A percentile compares a stretch with the other conserved stretches of the same genome.
phyloP scores from a whole-genome alignment of 169 alveolate species.

The Theileria luwenshuni region DNA sequence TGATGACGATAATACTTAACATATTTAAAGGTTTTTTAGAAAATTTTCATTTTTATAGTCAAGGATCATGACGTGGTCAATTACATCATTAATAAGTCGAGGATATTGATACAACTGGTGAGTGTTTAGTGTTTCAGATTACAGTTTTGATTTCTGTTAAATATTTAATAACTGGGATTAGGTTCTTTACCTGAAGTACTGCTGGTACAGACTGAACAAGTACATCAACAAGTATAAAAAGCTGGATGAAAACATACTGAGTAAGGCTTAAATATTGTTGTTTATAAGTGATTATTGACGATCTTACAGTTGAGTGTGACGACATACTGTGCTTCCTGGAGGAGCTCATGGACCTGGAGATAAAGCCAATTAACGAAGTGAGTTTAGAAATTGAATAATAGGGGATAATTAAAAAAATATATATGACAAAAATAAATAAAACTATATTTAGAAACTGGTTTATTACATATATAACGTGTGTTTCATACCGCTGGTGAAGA shows the following conservation, averaged over 20 bases:
- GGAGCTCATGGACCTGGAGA: conserved; percentile 62
- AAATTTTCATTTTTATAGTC: conserved; percentile 14
- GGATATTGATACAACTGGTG: conserved; percentile 38
- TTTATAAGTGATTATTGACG: not conserved
- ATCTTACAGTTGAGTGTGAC: conserved; percentile 41
- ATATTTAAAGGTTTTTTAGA: conserved; percentile 34
- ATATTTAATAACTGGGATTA: not conserved
- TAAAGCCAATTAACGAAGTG: conserved; percentile 38
- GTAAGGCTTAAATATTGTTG: not conserved
- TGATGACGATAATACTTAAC: conserved; percentile 52
- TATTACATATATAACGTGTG: conserved; percentile 35
- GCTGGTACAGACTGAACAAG: conserved; percentile 58
- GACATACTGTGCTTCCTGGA: conserved; percentile 48
- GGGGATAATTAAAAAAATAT: not conserved
- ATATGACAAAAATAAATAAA: not conserved
- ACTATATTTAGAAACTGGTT: conserved; percentile 21
- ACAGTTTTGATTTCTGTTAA: not conserved
- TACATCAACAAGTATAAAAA: conserved; percentile 18
- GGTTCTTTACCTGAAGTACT: conserved; percentile 36
- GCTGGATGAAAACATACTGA: not conserved
- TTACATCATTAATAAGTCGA: conserved; percentile 36
- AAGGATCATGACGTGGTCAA: conserved; percentile 56
- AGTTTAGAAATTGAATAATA: not conserved
- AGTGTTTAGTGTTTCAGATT: not conserved
- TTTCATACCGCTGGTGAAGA: conserved; percentile 45